These are phyloP conservation scores for Paraconiothyrium sp. DNA, from an alignment of 2,329 filamentous ascomycete genomes.

Conservation along the genomic window DNA sequence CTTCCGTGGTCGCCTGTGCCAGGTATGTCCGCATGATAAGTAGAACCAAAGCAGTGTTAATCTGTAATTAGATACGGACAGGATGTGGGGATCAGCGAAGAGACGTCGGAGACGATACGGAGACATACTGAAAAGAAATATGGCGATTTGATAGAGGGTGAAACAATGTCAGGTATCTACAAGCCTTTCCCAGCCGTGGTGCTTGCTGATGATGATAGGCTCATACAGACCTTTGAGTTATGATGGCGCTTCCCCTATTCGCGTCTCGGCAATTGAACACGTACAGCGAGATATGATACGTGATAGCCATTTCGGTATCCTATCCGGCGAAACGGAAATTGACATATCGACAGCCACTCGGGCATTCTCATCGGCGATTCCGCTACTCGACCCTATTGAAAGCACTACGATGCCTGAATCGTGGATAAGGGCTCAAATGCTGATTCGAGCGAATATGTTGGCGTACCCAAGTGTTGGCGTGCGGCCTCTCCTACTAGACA, in stretches of 20 bases:
- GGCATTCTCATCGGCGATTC: constrained; percentile 22
- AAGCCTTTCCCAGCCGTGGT: background rate
- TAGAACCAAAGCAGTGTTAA: background rate
- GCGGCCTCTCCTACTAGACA: constrained; percentile 57
- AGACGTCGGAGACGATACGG: constrained; percentile 16
- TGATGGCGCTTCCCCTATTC: constrained; percentile 16
- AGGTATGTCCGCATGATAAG: constrained; percentile 21
- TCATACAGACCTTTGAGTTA: constrained; percentile 17
- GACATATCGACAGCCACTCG: constrained; percentile 19
- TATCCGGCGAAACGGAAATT: constrained; percentile 24
- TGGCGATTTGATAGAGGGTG: constrained; percentile 18
- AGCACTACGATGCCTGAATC: constrained; percentile 35
- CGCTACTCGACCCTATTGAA: constrained; percentile 23
- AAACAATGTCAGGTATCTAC: constrained; percentile 17
- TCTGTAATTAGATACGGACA: constrained; percentile 19
- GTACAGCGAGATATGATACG: constrained; percentile 22
- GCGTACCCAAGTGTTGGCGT: constrained; percentile 67
- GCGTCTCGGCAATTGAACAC: constrained; percentile 16
- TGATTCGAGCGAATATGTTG: constrained; percentile 65
- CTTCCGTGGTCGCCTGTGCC: constrained; percentile 24
- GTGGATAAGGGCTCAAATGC: constrained; percentile 66
- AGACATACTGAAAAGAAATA: constrained; percentile 19
- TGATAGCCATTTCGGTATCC: constrained; percentile 21
- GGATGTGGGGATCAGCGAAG: constrained; percentile 18
- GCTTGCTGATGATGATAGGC: constrained; percentile 11